Percentiles rank a stretch among this genome's conserved stretches.
These are phyloP conservation scores for Paramyrothecium sp. DNA, from an alignment of 2,329 filamentous ascomycete genomes.

Conservation along the genomic window DNA sequence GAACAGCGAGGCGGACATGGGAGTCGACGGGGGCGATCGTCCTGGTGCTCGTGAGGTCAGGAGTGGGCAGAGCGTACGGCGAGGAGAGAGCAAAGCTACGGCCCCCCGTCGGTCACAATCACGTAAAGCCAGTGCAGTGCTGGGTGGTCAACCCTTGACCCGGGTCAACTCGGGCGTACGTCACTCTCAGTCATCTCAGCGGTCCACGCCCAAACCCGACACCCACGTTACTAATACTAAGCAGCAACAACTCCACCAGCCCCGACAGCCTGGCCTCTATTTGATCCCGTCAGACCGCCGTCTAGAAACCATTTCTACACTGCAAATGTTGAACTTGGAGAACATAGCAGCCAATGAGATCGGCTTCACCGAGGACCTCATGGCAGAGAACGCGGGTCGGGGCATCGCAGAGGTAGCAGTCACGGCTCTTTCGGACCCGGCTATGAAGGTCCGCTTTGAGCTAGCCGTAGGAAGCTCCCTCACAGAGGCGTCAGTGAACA, in stretches of 20 bases:
- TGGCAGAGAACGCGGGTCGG: constrained; percentile 87
- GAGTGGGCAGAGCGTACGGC: constrained; percentile 47
- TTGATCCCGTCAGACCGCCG: constrained; percentile 54
- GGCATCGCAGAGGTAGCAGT: constrained; percentile 85
- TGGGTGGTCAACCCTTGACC: constrained; percentile 38
- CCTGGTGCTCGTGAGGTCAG: constrained; percentile 49
- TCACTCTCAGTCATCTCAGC: constrained; percentile 26
- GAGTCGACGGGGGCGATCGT: constrained; percentile 44
- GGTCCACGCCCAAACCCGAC: constrained; percentile 27
- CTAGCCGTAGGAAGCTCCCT: constrained; percentile 38
- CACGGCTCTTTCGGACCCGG: constrained; percentile 62
- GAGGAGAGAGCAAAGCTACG: constrained; percentile 52
- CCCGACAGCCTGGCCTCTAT: constrained; percentile 48
- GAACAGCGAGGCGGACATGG: constrained; percentile 74
- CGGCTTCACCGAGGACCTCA: constrained; percentile 83
- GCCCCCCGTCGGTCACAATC: constrained; percentile 51
- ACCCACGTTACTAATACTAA: constrained; percentile 29
- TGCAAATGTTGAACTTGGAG: constrained; percentile 91
- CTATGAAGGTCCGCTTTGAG: constrained; percentile 51
- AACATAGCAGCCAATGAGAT: constrained; percentile 86
- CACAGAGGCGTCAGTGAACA: constrained; percentile 24
- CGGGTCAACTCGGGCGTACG: constrained; percentile 48
- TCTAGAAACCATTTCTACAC: constrained; percentile 63
- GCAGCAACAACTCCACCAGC: constrained; percentile 33
- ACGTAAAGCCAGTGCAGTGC: constrained; percentile 50